phyloP scores from a whole-genome alignment of 345 rosid species.

The Aethionema arabicum region DNA sequence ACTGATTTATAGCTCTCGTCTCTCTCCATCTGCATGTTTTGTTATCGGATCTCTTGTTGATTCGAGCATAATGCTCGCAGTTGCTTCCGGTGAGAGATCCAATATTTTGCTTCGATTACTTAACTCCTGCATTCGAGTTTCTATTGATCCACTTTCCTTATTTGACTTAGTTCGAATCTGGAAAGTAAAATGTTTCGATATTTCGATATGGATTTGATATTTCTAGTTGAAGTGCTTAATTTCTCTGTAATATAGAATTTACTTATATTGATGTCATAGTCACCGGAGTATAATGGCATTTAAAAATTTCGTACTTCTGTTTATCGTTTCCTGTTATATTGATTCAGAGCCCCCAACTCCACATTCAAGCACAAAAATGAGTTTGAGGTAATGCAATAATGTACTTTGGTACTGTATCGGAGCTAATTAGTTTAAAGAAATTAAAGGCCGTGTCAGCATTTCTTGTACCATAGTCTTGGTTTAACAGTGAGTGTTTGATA shows the following conservation, averaged over 20 bases:
- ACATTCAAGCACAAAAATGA: slow-evolving; percentile 75
- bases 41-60: slow-evolving; percentile 34
- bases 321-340: background rate
- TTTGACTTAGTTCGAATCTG: slow-evolving; percentile 9
- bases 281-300: slow-evolving; percentile 15
- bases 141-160: slow-evolving; percentile 11
- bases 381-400: slow-evolving; percentile 58
- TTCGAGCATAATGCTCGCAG: background rate
- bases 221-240: background rate
- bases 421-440: slow-evolving; percentile 16
- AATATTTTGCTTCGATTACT: slow-evolving; percentile 22
- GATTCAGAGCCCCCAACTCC: slow-evolving; percentile 99
- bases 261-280: slow-evolving; percentile 3
- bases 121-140: slow-evolving; percentile 18
- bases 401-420: slow-evolving; percentile 6
- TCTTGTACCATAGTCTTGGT: slow-evolving; percentile 13
- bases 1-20: slow-evolving; percentile 20
- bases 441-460: slow-evolving; percentile 1
- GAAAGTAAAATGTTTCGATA: slow-evolving; percentile 16
- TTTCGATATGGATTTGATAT: slow-evolving; percentile 32
- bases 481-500: slow-evolving; percentile 7
- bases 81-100: slow-evolving; percentile 31
- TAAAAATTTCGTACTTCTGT: background rate
- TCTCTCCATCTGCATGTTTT: slow-evolving; percentile 5
- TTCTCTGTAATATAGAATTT: background rate